Conservation (phyloP, 495 filamentous ascomycete genomes). For the Evernia prunastri region DNA sequence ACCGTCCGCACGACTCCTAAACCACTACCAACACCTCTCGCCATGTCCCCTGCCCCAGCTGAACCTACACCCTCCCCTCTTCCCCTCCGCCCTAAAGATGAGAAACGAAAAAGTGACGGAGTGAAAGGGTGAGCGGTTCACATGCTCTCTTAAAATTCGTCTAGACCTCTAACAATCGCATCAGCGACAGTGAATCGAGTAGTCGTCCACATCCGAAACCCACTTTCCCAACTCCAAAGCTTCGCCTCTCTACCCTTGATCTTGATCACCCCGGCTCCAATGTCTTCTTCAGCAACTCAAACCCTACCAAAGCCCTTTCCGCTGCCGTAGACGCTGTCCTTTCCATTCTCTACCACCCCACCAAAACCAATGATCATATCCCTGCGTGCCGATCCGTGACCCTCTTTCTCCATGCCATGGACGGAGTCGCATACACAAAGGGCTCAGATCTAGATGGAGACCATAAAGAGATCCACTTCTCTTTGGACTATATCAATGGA, state of each 20-base stretch:
- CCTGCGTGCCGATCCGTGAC: constrained; percentile 73
- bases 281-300: constrained; percentile 56
- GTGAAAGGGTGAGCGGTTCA: neutral
- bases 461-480: constrained; percentile 94
- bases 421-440: constrained; percentile 82
- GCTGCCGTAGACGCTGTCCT: constrained; percentile 52
- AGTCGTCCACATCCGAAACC: constrained; percentile 25
- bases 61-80: constrained; percentile 23
- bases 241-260: constrained; percentile 65
- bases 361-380: constrained; percentile 31
- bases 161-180: neutral
- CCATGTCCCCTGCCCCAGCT: constrained; percentile 21
- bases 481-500: constrained; percentile 62
- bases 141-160: neutral
- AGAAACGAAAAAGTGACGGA: neutral
- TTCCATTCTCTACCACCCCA: constrained; percentile 30
- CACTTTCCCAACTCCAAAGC: constrained; percentile 48
- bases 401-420: constrained; percentile 70
- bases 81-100: constrained; percentile 10
- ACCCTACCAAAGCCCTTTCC: constrained; percentile 52
- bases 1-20: constrained; percentile 12
- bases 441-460: constrained; percentile 75
- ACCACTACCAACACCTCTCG: constrained; percentile 26
- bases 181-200: neutral
- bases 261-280: constrained; percentile 55